Percentiles rank a stretch among this genome's conserved stretches.
These are phyloP conservation scores for Diaporthe sp. DNA, from an alignment of 2,329 filamentous ascomycete species.

Conservation along the genomic window DNA sequence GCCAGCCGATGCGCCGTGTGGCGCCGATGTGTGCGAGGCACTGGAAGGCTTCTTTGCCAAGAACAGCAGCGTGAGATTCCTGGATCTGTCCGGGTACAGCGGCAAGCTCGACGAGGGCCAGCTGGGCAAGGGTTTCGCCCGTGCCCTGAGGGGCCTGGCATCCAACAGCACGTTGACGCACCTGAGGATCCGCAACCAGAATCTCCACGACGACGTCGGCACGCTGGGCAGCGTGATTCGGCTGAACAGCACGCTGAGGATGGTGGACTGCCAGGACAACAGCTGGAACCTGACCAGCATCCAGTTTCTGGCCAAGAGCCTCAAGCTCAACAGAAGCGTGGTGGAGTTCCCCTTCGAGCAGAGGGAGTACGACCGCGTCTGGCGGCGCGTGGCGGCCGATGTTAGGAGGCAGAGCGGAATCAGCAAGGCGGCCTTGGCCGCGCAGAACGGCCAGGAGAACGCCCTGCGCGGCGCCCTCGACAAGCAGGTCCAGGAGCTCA, in stretches of 20 bases:
- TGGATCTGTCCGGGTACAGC: conserved; percentile 70
- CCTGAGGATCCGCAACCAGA: conserved; percentile 69
- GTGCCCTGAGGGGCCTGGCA: conserved; percentile 55
- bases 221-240: conserved; percentile 63
- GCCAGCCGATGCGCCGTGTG: conserved; percentile 51
- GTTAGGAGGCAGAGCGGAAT: conserved; percentile 41
- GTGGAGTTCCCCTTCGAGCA: conserved; percentile 56
- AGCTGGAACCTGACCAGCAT: conserved; percentile 67
- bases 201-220: conserved; percentile 67
- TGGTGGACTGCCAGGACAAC: conserved; percentile 69
- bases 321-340: conserved; percentile 60
- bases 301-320: conserved; percentile 60
- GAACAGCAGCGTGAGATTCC: conserved; percentile 65
- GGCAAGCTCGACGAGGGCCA: conserved; percentile 71
- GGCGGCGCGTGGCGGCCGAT: conserved; percentile 44
- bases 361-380: conserved; percentile 48
- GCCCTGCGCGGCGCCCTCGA: conserved; percentile 43
- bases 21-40: conserved; percentile 61
- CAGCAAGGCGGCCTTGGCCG: conserved; percentile 40
- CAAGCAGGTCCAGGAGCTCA: conserved; percentile 44
- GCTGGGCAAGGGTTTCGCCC: conserved; percentile 67
- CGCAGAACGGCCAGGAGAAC: conserved; percentile 44
- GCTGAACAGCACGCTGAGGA: conserved; percentile 62
- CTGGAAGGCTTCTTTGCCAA: conserved; percentile 65
- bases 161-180: conserved; percentile 56